Base-by-base conservation (phyloP, 1,139 yeast species). In the Scheffersomyces cryptocercus region DNA sequence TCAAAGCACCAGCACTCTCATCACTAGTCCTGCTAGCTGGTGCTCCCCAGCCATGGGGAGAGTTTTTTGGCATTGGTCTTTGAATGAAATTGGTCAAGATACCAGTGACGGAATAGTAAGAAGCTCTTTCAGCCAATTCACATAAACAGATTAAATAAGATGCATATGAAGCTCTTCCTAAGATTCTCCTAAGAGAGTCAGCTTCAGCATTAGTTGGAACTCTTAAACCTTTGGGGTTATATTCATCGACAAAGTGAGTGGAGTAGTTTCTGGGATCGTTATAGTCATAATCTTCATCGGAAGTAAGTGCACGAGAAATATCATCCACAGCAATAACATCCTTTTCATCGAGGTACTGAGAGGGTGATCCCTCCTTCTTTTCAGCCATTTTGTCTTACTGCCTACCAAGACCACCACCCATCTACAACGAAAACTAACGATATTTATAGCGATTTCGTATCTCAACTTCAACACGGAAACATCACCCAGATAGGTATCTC, bases 41-140 rank as follows among this genome's bases (percentile, higher is more conserved):
- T 26, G 76, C 71, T 52, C 81, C 73, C 31, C 31, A 29, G 42
- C 74, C 65, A 16, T 71, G 69, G 40, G 74, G 74, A 30, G 79
- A 76, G 38, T 79, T 78, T 28, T 56, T 62, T 3, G 85, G 85
- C 39, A 80, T 59, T 11, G 76, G 75, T 50, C 82, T 61, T 52
- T 73, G 76, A 40, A 75, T 59, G 53, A 73, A 73, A 49, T 75
- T 75, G 33, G 74, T 61, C 37, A 75, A 61, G 41, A 73, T 60
- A 28, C 73, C 75, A 12, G 64, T 54, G n/a, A 70, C 64, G 11
- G 77, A 71, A 48, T 70, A 75, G 47, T 73, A 75, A 1, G 79
- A 73, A 26, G 75, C 76, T 56, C 79, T 60, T 58, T 75, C 79
- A 28, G 77, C 73, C 41, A 75, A 64, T 48, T 75, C 79, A 31